Base-by-base conservation (phyloP, 2,329 filamentous ascomycete species). In the Aureobasidium sp. region DNA sequence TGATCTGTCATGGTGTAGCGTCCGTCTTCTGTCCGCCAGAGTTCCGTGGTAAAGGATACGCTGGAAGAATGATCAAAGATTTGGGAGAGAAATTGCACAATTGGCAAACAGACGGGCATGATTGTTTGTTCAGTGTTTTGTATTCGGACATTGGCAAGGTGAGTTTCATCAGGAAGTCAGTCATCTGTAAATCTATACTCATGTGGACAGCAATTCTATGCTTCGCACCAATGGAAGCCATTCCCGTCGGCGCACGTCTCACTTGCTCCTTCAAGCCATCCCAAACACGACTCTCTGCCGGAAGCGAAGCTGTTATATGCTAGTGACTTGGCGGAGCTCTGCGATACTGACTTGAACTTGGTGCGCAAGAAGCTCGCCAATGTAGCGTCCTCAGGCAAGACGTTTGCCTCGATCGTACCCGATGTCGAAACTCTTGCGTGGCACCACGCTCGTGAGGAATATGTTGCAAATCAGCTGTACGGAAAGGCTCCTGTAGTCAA, bases 61-160 rank as follows among this genome's bases (percentile, higher is more conserved):
- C 90, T 0, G 83, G 82, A 62, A 81, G 87, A 61, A 92, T 94
- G 87, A 82, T 92, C 73, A 73, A 74, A 46, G 85, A 92, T 65
- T 71, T 95, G 56, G 85, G 82, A 15, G 73, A 77, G 58, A 76
- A 73, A 64, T 70, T 87, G 50, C 77, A 80, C 65, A 77, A 70
- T 2, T 84, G 81, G 79, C 79, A 84, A 65, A 73, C 75, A 63
- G 78, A 78, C 34, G 70, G 74, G 26, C 74, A 71, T 23, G 73
- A 70, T 71, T 80, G 72, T 65, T 74, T 84, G 15, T 94, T 93
- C 73, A 92, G 89, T 0, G 83, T 95, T 8, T 79, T 97, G 9
- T 96, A 87, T 74, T 96, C 91, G 9, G 91, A 96, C 70, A 91
- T 95, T 68, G 91, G 92, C 23, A 88, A 90, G 66, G 65, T 70